Evolutionary conservation across 2,329 filamentous ascomycete species (phyloP).

Genomic region (Gaeumannomyces tritici): DNA sequence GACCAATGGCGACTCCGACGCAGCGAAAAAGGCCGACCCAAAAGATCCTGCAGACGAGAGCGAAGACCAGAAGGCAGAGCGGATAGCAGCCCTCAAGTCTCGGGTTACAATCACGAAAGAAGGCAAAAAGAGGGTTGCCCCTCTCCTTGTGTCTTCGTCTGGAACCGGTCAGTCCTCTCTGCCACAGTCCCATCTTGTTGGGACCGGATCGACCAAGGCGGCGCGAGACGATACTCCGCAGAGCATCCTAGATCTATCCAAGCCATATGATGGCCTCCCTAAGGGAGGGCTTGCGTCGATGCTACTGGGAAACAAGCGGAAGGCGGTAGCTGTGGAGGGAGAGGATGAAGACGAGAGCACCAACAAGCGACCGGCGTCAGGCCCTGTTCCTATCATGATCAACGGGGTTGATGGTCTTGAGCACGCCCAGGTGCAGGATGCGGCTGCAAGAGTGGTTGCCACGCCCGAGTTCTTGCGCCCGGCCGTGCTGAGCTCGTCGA

Average conservation of each 20-base stretch:
- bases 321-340: conserved; percentile 61
- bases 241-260: conserved; percentile 79
- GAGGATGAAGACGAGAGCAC: conserved; percentile 57
- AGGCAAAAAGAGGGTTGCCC: conserved; percentile 91
- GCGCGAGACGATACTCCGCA: conserved; percentile 65
- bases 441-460: conserved; percentile 50
- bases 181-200: conserved; percentile 80
- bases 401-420: conserved; percentile 73
- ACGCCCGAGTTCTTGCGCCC: conserved; percentile 82
- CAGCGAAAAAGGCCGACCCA: conserved; percentile 23
- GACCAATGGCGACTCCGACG: conserved; percentile 8
- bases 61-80: conserved; percentile 42
- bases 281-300: conserved; percentile 80
- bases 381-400: conserved; percentile 50
- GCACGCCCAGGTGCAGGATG: conserved; percentile 55
- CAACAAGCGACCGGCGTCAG: conserved; percentile 42
- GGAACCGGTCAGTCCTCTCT: conserved; percentile 80
- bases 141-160: conserved; percentile 82
- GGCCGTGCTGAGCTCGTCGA: conserved; percentile 72
- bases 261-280: conserved; percentile 86
- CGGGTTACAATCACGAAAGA: conserved; percentile 93
- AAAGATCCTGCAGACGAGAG: conserved; percentile 29
- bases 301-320: conserved; percentile 88
- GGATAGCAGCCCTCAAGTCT: conserved; percentile 63
- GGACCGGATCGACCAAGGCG: conserved; percentile 55